Evolutionary conservation across 2,329 filamentous ascomycete species (phyloP).

Genomic region (Aspergillus versicolor): DNA sequence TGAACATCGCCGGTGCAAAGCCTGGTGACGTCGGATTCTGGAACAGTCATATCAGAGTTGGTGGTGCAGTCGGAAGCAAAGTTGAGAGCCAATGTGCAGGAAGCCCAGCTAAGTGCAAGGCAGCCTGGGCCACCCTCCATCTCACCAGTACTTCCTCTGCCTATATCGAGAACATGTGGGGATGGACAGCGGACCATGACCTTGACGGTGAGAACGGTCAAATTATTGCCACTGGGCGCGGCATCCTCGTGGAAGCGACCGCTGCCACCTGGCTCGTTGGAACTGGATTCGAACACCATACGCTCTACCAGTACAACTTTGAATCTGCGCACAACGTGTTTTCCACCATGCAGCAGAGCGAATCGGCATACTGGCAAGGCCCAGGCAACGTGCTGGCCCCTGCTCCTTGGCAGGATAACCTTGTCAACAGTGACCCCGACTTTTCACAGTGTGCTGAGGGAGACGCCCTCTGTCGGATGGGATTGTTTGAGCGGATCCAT

Average conservation of each 20-base stretch:
- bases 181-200: slow-evolving; percentile 51
- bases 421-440: slow-evolving; percentile 24
- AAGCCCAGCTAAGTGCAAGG: slow-evolving; percentile 44
- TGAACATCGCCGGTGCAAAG: slow-evolving; percentile 50
- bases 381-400: slow-evolving; percentile 30
- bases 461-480: slow-evolving; percentile 39
- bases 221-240: slow-evolving; percentile 41
- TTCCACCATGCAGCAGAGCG: slow-evolving; percentile 34
- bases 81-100: slow-evolving; percentile 39
- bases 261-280: slow-evolving; percentile 47
- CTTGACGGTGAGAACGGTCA: slow-evolving; percentile 40
- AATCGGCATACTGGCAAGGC: slow-evolving; percentile 35
- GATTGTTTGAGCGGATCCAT: slow-evolving; percentile 29
- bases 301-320: slow-evolving; percentile 51
- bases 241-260: slow-evolving; percentile 42
- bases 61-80: slow-evolving; percentile 44
- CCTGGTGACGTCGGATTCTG: slow-evolving; percentile 54
- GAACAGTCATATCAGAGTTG: slow-evolving; percentile 49
- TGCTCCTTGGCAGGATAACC: slow-evolving; percentile 25
- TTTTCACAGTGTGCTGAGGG: slow-evolving; percentile 28
- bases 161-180: slow-evolving; percentile 56
- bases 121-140: slow-evolving; percentile 52
- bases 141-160: slow-evolving; percentile 46
- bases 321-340: slow-evolving; percentile 44
- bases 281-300: slow-evolving; percentile 48